phyloP scores from a whole-genome alignment of 768 basidiomycete genomes.

The Leccinum longicurvipes region DNA sequence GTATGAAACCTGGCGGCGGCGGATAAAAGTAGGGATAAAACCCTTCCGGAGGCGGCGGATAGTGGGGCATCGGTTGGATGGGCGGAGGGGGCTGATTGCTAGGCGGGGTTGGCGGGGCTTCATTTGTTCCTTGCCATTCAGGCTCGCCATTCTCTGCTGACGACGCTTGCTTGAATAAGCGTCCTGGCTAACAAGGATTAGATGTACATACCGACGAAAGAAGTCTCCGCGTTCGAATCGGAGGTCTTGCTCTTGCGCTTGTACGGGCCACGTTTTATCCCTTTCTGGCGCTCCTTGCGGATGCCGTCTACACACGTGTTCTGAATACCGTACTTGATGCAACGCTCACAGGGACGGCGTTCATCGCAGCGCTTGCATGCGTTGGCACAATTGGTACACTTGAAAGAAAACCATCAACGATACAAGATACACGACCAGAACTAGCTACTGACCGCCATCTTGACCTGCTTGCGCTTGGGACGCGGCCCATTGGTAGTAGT shows the following conservation, averaged over 20 bases:
- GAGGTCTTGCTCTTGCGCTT: conserved; percentile 46
- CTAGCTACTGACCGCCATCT: conserved; percentile 48
- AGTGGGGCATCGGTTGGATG: conserved; percentile 26
- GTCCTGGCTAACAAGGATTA: conserved; percentile 5
- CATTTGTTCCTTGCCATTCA: conserved; percentile 32
- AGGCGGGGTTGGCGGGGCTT: conserved; percentile 14
- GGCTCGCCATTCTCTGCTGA: conserved; percentile 27
- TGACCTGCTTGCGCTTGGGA: conserved; percentile 53
- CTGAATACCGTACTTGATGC: conserved; percentile 58
- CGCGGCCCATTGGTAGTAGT: conserved; percentile 24
- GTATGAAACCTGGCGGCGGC: conserved; percentile 39
- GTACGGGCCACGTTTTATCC: conserved; percentile 56
- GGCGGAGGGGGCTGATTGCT: conserved; percentile 24
- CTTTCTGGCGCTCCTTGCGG: conserved; percentile 63
- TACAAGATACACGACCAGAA: background rate
- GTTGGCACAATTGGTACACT: conserved; percentile 57
- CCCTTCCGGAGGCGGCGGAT: conserved; percentile 39
- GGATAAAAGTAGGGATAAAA: conserved; percentile 46
- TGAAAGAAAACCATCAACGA: conserved; percentile 1
- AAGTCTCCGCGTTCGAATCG: conserved; percentile 17
- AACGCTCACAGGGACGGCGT: conserved; percentile 59
- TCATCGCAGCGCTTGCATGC: conserved; percentile 60
- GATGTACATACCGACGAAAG: conserved; percentile 21
- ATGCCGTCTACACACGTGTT: conserved; percentile 57
- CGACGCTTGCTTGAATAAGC: conserved; percentile 13